phyloP scores from a whole-genome alignment of 345 rosid genomes.

The Psidium guajava region DNA sequence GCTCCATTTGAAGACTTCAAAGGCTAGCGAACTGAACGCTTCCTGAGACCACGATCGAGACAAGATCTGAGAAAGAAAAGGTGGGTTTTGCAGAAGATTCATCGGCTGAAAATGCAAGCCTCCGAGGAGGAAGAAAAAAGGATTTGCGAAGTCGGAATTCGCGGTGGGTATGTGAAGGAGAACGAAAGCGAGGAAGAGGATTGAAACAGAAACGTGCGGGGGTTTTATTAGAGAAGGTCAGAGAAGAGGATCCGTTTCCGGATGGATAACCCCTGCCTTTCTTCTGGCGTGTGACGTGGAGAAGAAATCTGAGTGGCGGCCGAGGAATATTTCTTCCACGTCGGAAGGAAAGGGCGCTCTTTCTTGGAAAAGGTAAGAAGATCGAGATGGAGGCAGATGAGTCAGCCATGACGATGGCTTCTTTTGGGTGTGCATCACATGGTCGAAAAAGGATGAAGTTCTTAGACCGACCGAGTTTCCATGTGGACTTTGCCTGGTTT shows the following conservation, averaged over 20 bases:
- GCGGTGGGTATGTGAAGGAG: not conserved
- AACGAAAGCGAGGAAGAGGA: not conserved
- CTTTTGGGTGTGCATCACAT: not conserved
- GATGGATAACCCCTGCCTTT: not conserved
- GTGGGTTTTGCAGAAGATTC: slow-evolving; percentile 12
- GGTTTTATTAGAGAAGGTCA: not conserved
- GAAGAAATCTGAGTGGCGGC: not conserved
- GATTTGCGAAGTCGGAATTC: not conserved
- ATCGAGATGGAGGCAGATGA: not conserved
- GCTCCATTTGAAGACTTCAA: slow-evolving; percentile 57
- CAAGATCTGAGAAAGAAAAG: slow-evolving; percentile 20
- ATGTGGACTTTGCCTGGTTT: not conserved
- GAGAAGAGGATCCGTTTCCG: not conserved
- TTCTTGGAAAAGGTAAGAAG: not conserved
- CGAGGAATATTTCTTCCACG: slow-evolving; percentile 3
- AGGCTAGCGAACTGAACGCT: slow-evolving; percentile 12
- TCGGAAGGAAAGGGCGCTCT: not conserved
- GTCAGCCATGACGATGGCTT: slow-evolving; percentile 6
- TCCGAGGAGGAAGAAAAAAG: not conserved
- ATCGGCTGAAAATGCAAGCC: not conserved
- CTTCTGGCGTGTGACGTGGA: slow-evolving; percentile 1
- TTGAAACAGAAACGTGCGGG: not conserved
- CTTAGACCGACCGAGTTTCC: not conserved
- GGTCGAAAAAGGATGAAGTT: not conserved
- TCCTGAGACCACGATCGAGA: not conserved